A percentile compares a stretch with the other conserved stretches of the same genome.
phyloP scores from a whole-genome alignment of 129 eudicot species.

The Escallonia herrerae region DNA sequence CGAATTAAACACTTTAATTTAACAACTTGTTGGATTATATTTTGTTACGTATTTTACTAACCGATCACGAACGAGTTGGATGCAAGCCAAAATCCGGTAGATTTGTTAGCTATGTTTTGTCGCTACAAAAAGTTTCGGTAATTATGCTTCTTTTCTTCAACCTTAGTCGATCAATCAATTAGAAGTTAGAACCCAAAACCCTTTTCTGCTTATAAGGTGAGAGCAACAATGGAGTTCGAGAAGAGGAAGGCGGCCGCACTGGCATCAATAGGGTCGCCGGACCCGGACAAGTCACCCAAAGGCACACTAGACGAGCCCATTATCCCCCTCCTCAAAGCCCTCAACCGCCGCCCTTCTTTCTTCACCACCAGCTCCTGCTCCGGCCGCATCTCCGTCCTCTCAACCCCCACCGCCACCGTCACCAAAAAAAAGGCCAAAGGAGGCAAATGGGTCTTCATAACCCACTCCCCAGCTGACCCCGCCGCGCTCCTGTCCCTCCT shows the following conservation, averaged over 20 bases:
- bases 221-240: slow-evolving; percentile 51
- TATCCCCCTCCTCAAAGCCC: slow-evolving; percentile 57
- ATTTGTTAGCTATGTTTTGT: too few species aligned
- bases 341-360: slow-evolving; percentile 69
- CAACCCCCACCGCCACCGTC: slow-evolving; percentile 39
- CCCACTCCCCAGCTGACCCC: slow-evolving; percentile 63
- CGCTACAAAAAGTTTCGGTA: too few species aligned
- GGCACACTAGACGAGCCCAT: slow-evolving; percentile 69
- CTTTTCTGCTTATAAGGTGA: too few species aligned
- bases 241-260: slow-evolving; percentile 58
- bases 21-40: too few species aligned
- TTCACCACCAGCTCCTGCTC: slow-evolving; percentile 99
- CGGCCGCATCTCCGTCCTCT: slow-evolving; percentile 89
- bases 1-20: too few species aligned
- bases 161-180: too few species aligned
- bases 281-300: slow-evolving; percentile 87
- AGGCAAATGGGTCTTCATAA: slow-evolving; percentile 76
- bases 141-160: too few species aligned
- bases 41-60: too few species aligned
- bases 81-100: too few species aligned
- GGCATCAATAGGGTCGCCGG: slow-evolving; percentile 53
- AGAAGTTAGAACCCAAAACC: too few species aligned
- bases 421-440: slow-evolving; percentile 76
- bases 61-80: too few species aligned
- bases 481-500: slow-evolving; percentile 36